These are phyloP conservation scores for Trypanosoma melophagium DNA, from an alignment of 208 protist species.

Conservation along the genomic window DNA sequence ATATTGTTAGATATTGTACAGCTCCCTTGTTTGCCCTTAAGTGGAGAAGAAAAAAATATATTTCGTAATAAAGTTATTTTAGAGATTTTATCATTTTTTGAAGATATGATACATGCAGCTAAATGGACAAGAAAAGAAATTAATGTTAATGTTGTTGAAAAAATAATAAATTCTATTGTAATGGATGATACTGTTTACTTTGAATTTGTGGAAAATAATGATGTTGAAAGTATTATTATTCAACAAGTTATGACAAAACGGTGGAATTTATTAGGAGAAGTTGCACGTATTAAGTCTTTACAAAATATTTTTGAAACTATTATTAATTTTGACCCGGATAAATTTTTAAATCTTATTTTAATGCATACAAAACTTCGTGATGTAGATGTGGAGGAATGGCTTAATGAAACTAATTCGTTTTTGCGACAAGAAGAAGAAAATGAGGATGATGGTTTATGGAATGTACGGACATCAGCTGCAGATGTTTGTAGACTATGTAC, in stretches of 20 bases:
- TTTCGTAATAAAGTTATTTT: conserved; percentile 6
- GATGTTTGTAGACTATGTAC: conserved; percentile 32
- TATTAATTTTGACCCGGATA: conserved; percentile 1
- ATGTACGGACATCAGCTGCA: conserved; percentile 44
- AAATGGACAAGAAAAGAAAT: conserved; percentile 39
- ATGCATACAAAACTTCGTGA: conserved; percentile 35
- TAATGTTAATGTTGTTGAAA: conserved; percentile 25
- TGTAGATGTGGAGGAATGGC: conserved; percentile 27
- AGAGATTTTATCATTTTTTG: conserved; percentile 27
- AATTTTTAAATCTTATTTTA: conserved; percentile 39
- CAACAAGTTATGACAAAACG: conserved; percentile 18
- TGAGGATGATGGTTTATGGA: conserved; percentile 44
- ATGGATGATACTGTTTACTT: conserved; percentile 28
- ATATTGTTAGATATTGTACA: not conserved
- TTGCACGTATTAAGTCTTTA: conserved; percentile 15
- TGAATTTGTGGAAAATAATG: conserved; percentile 14
- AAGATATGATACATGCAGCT: conserved; percentile 33
- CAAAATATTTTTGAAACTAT: not conserved
- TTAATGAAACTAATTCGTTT: conserved; percentile 44
- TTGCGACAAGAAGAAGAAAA: conserved; percentile 58
- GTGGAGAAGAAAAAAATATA: not conserved
- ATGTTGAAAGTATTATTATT: conserved; percentile 14
- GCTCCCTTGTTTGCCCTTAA: not conserved
- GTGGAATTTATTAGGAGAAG: conserved; percentile 14
- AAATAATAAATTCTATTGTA: conserved; percentile 33